Conservation (phyloP, 371 early-diverging fungal genomes). For the Mucor lusitanicus region DNA sequence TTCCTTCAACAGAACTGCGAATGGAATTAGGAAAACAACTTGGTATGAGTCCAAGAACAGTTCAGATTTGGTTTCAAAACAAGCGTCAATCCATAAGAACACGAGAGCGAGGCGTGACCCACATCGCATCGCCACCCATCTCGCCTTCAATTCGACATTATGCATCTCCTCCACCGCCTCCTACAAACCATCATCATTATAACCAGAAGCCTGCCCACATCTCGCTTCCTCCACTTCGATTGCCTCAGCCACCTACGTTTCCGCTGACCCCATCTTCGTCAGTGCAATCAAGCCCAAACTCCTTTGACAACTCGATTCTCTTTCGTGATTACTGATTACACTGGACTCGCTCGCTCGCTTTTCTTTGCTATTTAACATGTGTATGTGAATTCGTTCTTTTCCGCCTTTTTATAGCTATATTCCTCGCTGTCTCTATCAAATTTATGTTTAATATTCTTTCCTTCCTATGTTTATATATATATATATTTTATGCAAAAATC, state of each 20-base stretch:
- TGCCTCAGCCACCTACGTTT: constrained; percentile 27
- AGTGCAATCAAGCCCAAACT: constrained; percentile 31
- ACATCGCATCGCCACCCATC: constrained; percentile 14
- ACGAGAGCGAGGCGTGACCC: not conserved
- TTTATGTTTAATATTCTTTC: not conserved
- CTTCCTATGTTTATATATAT: not conserved
- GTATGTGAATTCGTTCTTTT: not conserved
- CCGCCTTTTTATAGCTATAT: not conserved
- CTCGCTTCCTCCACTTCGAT: constrained; percentile 32
- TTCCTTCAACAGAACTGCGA: constrained; percentile 75
- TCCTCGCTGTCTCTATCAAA: not conserved
- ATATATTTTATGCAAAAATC: not conserved
- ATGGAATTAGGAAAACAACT: constrained; percentile 82
- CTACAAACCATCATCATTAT: not conserved
- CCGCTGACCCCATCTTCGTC: constrained; percentile 31
- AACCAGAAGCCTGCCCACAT: constrained; percentile 3
- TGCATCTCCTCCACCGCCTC: constrained; percentile 46
- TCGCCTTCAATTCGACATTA: constrained; percentile 49
- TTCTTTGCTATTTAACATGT: not conserved
- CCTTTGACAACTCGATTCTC: constrained; percentile 3
- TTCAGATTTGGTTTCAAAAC: constrained; percentile 98
- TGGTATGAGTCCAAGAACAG: constrained; percentile 82
- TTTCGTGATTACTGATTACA: constrained; percentile 11
- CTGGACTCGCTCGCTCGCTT: not conserved
- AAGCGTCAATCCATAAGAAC: constrained; percentile 64